Percentiles rank a stretch among this genome's conserved stretches.
Conservation (phyloP, 106 monocot genomes). For the Chionographis japonica region DNA sequence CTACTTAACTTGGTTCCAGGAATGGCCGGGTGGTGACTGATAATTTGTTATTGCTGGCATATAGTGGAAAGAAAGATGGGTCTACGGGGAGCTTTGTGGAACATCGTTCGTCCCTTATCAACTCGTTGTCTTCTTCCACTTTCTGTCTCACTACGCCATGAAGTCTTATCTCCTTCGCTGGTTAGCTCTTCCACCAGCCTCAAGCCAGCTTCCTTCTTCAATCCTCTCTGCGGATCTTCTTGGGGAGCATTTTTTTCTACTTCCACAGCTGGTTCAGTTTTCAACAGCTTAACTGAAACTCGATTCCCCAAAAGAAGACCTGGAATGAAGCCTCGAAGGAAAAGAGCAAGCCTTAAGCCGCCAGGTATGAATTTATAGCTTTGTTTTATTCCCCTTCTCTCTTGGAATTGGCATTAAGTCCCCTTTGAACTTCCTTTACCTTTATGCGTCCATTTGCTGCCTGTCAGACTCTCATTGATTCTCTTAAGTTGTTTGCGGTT, state of each 20-base stretch:
- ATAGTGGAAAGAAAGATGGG: constrained; percentile 9
- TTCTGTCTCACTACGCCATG: background rate
- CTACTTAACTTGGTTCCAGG: too few relatives aligned
- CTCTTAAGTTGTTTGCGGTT: too few relatives aligned
- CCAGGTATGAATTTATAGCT: constrained; percentile 29
- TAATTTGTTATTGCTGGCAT: too few relatives aligned
- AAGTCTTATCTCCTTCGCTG: background rate
- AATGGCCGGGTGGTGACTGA: too few relatives aligned
- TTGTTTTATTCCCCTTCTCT: too few relatives aligned
- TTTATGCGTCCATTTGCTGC: too few relatives aligned
- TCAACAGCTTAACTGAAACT: constrained; percentile 56
- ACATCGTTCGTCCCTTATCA: constrained; percentile 10
- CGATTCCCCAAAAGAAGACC: constrained; percentile 78
- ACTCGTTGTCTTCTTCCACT: constrained; percentile 3
- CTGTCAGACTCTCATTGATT: too few relatives aligned
- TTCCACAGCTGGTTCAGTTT: constrained; percentile 15
- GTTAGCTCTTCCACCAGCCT: background rate
- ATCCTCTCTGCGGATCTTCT: background rate
- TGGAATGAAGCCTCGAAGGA: constrained; percentile 50
- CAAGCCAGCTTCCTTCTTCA: background rate
- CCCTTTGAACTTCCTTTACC: too few relatives aligned
- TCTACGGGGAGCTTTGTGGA: constrained; percentile 28
- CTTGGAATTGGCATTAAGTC: too few relatives aligned
- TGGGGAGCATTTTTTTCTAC: constrained; percentile 6
- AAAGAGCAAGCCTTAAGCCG: constrained; percentile 74